phyloP scores from a whole-genome alignment of 2,329 filamentous ascomycete genomes.

The Fusarium veterinarium region DNA sequence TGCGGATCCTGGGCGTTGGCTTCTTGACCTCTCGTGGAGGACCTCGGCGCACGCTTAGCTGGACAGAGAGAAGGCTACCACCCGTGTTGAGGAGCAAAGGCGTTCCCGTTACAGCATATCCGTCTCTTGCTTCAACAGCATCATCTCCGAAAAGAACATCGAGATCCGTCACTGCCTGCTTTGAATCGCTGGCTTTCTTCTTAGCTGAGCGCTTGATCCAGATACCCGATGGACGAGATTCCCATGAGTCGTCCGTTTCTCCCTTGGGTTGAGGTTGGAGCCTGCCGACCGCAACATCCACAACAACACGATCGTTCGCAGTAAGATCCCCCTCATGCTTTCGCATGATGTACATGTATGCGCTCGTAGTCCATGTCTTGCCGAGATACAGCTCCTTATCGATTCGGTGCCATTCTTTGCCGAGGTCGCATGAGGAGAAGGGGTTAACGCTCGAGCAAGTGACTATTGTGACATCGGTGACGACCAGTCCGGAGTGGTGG shows the following conservation, averaged over 20 bases:
- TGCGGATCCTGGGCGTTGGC: slow-evolving; percentile 80
- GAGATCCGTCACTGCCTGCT: slow-evolving; percentile 79
- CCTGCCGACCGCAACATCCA: slow-evolving; percentile 81
- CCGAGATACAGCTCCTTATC: slow-evolving; percentile 91
- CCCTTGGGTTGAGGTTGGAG: slow-evolving; percentile 68
- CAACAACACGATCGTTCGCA: slow-evolving; percentile 79
- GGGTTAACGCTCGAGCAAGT: slow-evolving; percentile 80
- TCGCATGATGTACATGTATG: slow-evolving; percentile 83
- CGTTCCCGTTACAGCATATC: slow-evolving; percentile 83
- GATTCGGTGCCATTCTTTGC: slow-evolving; percentile 81
- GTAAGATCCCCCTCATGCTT: slow-evolving; percentile 88
- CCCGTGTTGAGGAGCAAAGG: slow-evolving; percentile 76
- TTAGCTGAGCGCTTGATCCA: slow-evolving; percentile 84
- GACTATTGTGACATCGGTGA: slow-evolving; percentile 85
- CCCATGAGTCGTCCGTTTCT: slow-evolving; percentile 75
- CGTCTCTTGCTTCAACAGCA: slow-evolving; percentile 86
- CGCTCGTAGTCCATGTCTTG: slow-evolving; percentile 77
- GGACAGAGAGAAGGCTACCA: slow-evolving; percentile 72
- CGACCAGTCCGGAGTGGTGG: slow-evolving; percentile 84
- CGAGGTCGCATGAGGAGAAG: slow-evolving; percentile 81
- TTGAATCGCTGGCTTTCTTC: slow-evolving; percentile 79
- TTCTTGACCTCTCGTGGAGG: slow-evolving; percentile 71
- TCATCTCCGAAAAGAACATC: slow-evolving; percentile 92
- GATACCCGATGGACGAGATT: slow-evolving; percentile 78
- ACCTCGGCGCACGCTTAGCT: slow-evolving; percentile 83